phyloP scores from a whole-genome alignment of 331 rosid genomes.

The Saraca asoca region DNA sequence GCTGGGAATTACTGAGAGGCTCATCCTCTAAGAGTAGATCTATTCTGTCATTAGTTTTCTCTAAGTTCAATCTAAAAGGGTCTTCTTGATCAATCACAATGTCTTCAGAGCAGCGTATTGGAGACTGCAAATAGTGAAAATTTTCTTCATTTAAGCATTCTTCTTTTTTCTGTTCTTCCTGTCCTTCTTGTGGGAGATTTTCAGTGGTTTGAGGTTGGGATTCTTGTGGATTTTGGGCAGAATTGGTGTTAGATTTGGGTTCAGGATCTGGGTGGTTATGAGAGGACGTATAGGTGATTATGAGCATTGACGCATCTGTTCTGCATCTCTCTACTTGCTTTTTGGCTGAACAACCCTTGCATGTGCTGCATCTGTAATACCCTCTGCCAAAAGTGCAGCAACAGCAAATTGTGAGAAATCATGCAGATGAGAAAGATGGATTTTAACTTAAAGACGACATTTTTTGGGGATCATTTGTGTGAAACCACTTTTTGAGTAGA shows the following conservation, averaged over 20 bases:
- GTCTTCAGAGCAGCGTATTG: constrained; percentile 44
- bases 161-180: constrained; percentile 24
- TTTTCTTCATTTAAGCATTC: constrained; percentile 34
- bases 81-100: constrained; percentile 46
- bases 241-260: constrained; percentile 39
- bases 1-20: constrained; percentile 46
- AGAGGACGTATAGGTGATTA: constrained; percentile 72
- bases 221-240: constrained; percentile 35
- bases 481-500: constrained; percentile 15
- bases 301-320: constrained; percentile 77
- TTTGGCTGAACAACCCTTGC: constrained; percentile 89
- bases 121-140: constrained; percentile 60
- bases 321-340: constrained; percentile 93
- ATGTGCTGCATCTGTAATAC: constrained; percentile 83
- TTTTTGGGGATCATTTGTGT: constrained; percentile 12
- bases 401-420: constrained; percentile 25
- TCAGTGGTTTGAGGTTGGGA: constrained; percentile 35
- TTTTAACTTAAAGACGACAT: not conserved
- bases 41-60: constrained; percentile 46
- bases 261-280: constrained; percentile 82
- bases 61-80: constrained; percentile 48
- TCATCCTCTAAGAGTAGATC: constrained; percentile 52
- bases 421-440: not conserved
- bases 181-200: constrained; percentile 26
- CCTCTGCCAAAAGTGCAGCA: constrained; percentile 57